A percentile compares a stretch with the other conserved stretches of the same genome.
These are phyloP conservation scores for Trapa bicornis DNA, from an alignment of 345 rosid species.

Conservation along the genomic window DNA sequence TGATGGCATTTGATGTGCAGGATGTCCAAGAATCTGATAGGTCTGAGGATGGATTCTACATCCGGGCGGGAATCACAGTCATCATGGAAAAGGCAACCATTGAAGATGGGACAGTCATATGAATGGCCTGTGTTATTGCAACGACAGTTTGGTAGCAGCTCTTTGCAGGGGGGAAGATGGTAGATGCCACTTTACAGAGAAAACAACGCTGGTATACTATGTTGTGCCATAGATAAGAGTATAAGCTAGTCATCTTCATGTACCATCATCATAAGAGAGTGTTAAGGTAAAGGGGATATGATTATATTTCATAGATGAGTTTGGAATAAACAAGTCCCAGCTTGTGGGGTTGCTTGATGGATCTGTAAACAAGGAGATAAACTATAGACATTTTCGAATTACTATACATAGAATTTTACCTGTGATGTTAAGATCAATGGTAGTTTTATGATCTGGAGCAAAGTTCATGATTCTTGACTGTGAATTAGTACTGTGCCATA, in stretches of 20 bases:
- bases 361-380: background rate
- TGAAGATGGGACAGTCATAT: conserved; percentile 65
- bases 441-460: too few relatives aligned
- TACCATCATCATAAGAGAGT: background rate
- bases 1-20: conserved; percentile 14
- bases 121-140: conserved; percentile 2
- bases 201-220: background rate
- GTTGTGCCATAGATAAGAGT: background rate
- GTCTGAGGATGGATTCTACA: conserved; percentile 68
- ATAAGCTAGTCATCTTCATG: background rate
- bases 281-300: background rate
- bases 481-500: too few relatives aligned
- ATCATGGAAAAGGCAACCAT: conserved; percentile 77
- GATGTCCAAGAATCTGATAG: conserved; percentile 82
- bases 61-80: conserved; percentile 65
- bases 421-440: too few relatives aligned
- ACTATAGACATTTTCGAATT: background rate
- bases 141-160: background rate
- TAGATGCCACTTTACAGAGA: background rate
- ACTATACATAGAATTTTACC: too few relatives aligned
- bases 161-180: background rate
- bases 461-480: too few relatives aligned
- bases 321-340: background rate
- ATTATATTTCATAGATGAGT: background rate
- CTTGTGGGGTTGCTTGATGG: background rate